Evolutionary conservation across 495 filamentous ascomycete genomes (phyloP).

Genomic region (Lindgomyces ingoldianus): DNA sequence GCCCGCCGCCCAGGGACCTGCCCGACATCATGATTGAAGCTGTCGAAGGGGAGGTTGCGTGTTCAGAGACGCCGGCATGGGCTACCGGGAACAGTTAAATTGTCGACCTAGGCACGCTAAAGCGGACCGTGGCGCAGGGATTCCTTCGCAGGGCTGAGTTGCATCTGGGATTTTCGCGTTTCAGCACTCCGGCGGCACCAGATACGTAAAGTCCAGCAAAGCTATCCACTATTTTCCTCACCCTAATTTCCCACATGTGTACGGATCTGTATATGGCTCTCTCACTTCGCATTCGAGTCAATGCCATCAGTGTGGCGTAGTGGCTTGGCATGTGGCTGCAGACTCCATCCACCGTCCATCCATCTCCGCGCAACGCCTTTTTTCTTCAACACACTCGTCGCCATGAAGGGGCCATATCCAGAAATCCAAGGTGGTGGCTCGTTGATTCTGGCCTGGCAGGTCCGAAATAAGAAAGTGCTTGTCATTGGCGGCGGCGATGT

Average conservation of each 20-base stretch:
- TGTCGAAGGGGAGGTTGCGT: slow-evolving; percentile 20
- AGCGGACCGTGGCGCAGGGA: neutral
- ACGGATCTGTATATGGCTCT: too few relatives aligned
- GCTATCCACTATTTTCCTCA: too few relatives aligned
- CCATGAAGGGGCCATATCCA: slow-evolving; percentile 50
- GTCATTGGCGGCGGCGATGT: slow-evolving; percentile 95
- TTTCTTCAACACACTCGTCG: slow-evolving; percentile 10
- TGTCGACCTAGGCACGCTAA: slow-evolving; percentile 12
- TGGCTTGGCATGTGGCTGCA: too few relatives aligned
- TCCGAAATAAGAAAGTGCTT: slow-evolving; percentile 76
- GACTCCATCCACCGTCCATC: neutral
- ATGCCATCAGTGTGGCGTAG: too few relatives aligned
- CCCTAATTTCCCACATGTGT: too few relatives aligned
- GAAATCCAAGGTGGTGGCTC: slow-evolving; percentile 86
- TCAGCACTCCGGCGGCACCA: neutral
- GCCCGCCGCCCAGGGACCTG: slow-evolving; percentile 78
- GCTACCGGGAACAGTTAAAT: neutral
- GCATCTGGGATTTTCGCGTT: neutral
- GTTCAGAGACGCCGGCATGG: neutral
- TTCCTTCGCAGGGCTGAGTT: slow-evolving; percentile 18
- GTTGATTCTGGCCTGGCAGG: slow-evolving; percentile 91
- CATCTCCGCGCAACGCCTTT: slow-evolving; percentile 30
- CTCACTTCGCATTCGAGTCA: too few relatives aligned
- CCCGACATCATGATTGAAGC: slow-evolving; percentile 46
- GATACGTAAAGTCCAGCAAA: too few relatives aligned